Percentiles rank a stretch among this genome's conserved stretches.
Conservation (phyloP, 2,329 filamentous ascomycete genomes). For the Verticillium zaregamsianum region DNA sequence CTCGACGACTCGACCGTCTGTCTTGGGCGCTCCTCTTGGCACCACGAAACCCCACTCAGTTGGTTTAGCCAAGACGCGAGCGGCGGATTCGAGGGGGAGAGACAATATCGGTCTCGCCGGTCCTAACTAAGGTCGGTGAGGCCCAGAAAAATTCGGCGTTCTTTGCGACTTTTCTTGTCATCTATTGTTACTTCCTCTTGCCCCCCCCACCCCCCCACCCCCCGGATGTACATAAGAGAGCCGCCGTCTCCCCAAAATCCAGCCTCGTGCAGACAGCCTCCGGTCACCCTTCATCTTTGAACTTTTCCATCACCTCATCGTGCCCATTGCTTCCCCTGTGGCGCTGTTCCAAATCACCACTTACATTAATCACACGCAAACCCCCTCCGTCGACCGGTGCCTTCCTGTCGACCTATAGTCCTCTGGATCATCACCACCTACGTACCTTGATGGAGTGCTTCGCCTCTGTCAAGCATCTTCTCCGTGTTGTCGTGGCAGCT, state of each 20-base stretch:
- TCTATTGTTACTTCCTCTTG: not conserved
- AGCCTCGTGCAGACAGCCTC: not conserved
- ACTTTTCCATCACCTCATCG: not conserved
- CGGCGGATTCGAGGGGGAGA: not conserved
- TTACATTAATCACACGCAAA: not conserved
- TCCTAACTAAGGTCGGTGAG: not conserved
- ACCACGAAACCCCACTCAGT: not conserved
- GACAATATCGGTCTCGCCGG: not conserved
- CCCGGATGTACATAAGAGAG: too few species aligned
- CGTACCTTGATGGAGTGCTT: conserved; percentile 4
- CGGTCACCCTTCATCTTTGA: not conserved
- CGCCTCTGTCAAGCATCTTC: conserved; percentile 5
- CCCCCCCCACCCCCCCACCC: too few species aligned
- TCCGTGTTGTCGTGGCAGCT: conserved; percentile 8
- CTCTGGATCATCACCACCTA: not conserved
- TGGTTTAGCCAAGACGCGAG: not conserved
- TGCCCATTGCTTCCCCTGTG: not conserved
- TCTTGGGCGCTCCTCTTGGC: not conserved
- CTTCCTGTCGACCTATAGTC: not conserved
- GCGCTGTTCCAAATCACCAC: not conserved
- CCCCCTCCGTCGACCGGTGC: not conserved
- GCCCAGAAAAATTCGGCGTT: not conserved
- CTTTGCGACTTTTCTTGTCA: not conserved
- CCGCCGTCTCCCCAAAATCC: not conserved
- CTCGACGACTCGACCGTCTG: not conserved